Conservation (phyloP, 345 rosid species). For the Boechera stricta region DNA sequence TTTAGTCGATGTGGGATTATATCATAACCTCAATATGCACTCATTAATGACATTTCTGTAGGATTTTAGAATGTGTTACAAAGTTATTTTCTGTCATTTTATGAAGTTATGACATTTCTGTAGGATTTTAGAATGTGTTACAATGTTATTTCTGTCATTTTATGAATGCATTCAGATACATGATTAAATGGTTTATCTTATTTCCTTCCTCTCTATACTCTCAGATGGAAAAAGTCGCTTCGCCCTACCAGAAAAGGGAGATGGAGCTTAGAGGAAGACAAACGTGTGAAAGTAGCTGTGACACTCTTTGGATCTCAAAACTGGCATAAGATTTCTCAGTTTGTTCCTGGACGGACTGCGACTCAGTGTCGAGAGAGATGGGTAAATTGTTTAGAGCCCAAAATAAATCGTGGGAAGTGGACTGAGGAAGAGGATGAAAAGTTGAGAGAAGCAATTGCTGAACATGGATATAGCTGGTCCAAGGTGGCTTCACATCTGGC, state of each 20-base stretch:
- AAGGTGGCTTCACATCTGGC: slow-evolving; percentile 67
- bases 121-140: neutral
- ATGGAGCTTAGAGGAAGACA: slow-evolving; percentile 72
- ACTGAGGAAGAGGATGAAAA: slow-evolving; percentile 76
- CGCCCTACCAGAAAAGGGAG: slow-evolving; percentile 65
- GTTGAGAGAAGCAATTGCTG: slow-evolving; percentile 65
- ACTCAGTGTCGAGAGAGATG: slow-evolving; percentile 93
- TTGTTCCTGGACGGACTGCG: slow-evolving; percentile 84
- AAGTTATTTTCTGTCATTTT: neutral
- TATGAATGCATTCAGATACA: slow-evolving; percentile 10
- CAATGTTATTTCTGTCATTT: neutral
- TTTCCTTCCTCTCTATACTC: slow-evolving; percentile 15
- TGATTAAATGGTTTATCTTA: slow-evolving; percentile 26
- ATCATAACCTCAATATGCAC: neutral
- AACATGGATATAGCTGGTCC: slow-evolving; percentile 75
- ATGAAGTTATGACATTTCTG: neutral
- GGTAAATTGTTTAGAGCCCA: slow-evolving; percentile 82
- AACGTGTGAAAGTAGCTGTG: slow-evolving; percentile 77
- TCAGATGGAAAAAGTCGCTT: slow-evolving; percentile 85
- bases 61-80: neutral
- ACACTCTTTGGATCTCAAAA: slow-evolving; percentile 79
- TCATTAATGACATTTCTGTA: neutral
- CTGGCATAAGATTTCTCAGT: slow-evolving; percentile 79
- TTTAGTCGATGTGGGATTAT: slow-evolving; percentile 27
- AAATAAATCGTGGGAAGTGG: slow-evolving; percentile 65